A percentile compares a stretch with the other conserved stretches of the same genome.
These are phyloP conservation scores for Rubus parviflorus DNA, from an alignment of 306 rosid genomes.

Conservation along the genomic window DNA sequence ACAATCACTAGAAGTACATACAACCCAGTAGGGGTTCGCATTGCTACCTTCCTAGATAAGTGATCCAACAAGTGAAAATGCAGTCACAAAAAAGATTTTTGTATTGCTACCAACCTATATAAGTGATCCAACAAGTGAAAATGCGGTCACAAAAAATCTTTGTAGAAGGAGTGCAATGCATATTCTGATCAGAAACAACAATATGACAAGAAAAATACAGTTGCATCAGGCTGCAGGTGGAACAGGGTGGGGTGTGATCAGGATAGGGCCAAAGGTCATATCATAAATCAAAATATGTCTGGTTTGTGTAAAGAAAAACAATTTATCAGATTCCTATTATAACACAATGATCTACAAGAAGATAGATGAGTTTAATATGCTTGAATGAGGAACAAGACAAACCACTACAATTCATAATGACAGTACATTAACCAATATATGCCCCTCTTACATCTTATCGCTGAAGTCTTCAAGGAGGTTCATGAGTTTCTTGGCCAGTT, in stretches of 20 bases:
- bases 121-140: neutral
- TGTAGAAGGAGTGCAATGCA: neutral
- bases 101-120: neutral
- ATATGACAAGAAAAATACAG: neutral
- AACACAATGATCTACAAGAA: neutral
- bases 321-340: neutral
- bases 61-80: neutral
- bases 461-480: slow-evolving; percentile 88
- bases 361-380: neutral
- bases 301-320: neutral
- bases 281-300: neutral
- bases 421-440: neutral
- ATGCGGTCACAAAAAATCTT: neutral
- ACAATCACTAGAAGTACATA: neutral
- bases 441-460: slow-evolving; percentile 68
- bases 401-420: neutral
- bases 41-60: neutral
- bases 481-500: slow-evolving; percentile 95
- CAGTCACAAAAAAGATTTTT: neutral
- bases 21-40: neutral
- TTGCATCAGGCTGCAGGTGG: neutral
- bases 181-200: neutral
- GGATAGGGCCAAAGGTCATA: neutral
- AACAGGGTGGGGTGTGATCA: neutral
- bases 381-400: neutral